phyloP scores from a whole-genome alignment of 192 early-diverging fungal genomes.

The Gonapodya prolifera region DNA sequence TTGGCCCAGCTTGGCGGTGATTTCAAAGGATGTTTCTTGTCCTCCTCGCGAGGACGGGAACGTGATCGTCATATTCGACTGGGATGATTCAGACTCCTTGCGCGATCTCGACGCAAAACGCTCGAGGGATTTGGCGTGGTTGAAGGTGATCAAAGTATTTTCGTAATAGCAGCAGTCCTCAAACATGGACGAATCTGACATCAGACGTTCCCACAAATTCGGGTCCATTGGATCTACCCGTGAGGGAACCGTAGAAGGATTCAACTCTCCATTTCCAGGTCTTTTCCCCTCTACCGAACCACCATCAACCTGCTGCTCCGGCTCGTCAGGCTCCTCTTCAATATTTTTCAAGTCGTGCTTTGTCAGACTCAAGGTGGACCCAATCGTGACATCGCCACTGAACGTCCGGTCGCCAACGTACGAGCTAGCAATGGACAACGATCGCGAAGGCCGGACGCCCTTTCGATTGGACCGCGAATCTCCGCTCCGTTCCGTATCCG shows the following conservation, averaged over 20 bases:
- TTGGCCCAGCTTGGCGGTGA: slow-evolving; percentile 17
- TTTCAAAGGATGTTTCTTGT: neutral
- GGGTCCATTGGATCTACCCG: neutral
- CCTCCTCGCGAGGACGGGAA: neutral
- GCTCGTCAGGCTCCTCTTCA: neutral
- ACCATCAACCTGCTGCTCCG: neutral
- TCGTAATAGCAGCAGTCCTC: neutral
- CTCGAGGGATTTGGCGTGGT: neutral
- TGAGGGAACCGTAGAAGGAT: neutral
- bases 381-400: neutral
- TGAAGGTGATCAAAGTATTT: neutral
- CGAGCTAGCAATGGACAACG: neutral
- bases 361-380: slow-evolving; percentile 2
- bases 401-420: slow-evolving; percentile 3
- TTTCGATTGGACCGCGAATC: neutral
- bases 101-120: neutral
- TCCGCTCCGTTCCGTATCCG: neutral
- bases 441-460: neutral
- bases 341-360: neutral
- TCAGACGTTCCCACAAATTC: neutral
- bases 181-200: neutral
- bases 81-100: neutral
- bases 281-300: neutral
- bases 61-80: neutral
- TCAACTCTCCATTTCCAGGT: neutral